Evolutionary conservation across 192 early-diverging fungal species (phyloP).

Genomic region (Cetraspora pellucida): DNA sequence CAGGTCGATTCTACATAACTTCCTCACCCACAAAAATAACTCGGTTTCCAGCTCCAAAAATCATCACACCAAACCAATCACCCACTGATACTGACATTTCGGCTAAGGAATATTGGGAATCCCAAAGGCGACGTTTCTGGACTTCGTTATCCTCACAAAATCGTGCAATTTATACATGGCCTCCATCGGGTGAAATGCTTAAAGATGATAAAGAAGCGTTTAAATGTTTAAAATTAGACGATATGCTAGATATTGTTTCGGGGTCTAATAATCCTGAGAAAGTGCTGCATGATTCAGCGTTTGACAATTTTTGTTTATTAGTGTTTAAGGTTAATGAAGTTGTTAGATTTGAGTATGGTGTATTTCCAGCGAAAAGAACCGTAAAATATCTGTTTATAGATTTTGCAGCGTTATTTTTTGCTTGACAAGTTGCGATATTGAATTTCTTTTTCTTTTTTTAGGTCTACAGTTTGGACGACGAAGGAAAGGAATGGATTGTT

Average conservation of each 20-base stretch:
- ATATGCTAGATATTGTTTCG: constrained; percentile 43
- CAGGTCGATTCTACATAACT: constrained; percentile 71
- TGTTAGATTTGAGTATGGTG: constrained; percentile 56
- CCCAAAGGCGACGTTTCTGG: constrained; percentile 61
- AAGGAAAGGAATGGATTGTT: too few species aligned
- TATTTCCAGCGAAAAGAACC: constrained; percentile 53
- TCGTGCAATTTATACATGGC: constrained; percentile 75
- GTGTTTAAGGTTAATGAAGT: constrained; percentile 68
- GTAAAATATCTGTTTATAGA: constrained; percentile 42
- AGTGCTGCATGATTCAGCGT: constrained; percentile 65
- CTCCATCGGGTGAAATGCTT: constrained; percentile 58
- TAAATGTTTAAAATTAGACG: constrained; percentile 61
- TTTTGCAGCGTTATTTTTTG: too few species aligned
- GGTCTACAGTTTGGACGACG: too few species aligned
- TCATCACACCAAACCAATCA: constrained; percentile 21
- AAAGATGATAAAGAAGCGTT: constrained; percentile 52
- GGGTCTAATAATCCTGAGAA: constrained; percentile 50
- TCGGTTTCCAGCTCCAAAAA: constrained; percentile 61
- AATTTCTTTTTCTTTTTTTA: too few species aligned
- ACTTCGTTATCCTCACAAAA: constrained; percentile 52
- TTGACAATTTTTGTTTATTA: constrained; percentile 77
- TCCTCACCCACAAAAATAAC: constrained; percentile 68
- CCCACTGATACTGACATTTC: constrained; percentile 17
- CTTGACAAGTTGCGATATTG: too few species aligned
- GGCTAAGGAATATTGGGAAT: constrained; percentile 71